A percentile compares a stretch with the other conserved stretches of the same genome.
Conservation (phyloP, 192 early-diverging fungal genomes). For the Thamnidium elegans region DNA sequence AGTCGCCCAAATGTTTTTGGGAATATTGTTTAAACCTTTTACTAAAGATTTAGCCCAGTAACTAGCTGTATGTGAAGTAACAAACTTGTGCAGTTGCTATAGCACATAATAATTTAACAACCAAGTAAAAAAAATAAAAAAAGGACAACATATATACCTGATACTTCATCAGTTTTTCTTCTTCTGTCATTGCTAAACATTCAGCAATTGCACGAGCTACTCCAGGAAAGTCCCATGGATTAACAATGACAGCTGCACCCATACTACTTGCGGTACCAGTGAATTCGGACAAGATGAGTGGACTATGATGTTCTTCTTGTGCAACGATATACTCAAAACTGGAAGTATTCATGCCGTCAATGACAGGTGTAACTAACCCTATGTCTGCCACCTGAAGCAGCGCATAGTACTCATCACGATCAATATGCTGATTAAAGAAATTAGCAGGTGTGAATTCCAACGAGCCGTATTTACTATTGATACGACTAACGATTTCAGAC, state of each 20-base stretch:
- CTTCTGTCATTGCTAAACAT: constrained; percentile 59
- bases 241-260: constrained; percentile 78
- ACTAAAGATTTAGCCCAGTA: constrained; percentile 86
- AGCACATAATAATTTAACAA: no score
- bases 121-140: not conserved
- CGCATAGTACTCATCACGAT: constrained; percentile 94
- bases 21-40: constrained; percentile 56
- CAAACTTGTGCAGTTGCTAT: constrained; percentile 66
- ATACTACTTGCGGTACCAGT: constrained; percentile 88
- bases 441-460: constrained; percentile 94
- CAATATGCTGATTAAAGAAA: constrained; percentile 88
- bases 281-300: constrained; percentile 94
- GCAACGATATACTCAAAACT: constrained; percentile 92
- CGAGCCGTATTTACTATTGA: constrained; percentile 94
- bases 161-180: constrained; percentile 64
- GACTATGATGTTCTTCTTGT: constrained; percentile 81
- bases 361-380: constrained; percentile 84
- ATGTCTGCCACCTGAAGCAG: constrained; percentile 91
- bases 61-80: constrained; percentile 77
- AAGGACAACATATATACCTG: constrained; percentile 33
- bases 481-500: constrained; percentile 88
- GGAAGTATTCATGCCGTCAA: constrained; percentile 98
- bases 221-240: constrained; percentile 85
- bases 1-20: constrained; percentile 37
- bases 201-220: constrained; percentile 77